These are phyloP conservation scores for Aeschynomene evenia DNA, from an alignment of 306 rosid species.

Conservation along the genomic window DNA sequence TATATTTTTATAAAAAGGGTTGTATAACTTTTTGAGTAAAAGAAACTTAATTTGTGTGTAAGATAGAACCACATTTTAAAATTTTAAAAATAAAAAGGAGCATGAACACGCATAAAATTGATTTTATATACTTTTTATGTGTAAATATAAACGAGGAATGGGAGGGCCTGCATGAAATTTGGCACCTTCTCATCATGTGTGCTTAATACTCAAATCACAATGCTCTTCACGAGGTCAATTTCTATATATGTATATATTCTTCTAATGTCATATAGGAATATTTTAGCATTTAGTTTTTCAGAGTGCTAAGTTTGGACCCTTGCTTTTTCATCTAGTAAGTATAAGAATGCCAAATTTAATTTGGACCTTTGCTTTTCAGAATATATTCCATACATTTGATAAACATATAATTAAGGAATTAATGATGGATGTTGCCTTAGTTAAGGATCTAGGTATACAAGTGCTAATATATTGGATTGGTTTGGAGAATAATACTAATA, in stretches of 20 bases:
- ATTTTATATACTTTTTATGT: too few relatives aligned
- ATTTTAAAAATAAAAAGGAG: neutral
- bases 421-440: conserved; percentile 12
- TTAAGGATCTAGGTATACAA: neutral
- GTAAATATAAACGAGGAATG: neutral
- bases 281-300: too few relatives aligned
- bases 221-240: neutral
- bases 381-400: conserved; percentile 32
- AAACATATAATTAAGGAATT: neutral
- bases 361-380: conserved; percentile 27
- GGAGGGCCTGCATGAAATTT: neutral
- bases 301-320: conserved; percentile 16
- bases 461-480: conserved; percentile 4
- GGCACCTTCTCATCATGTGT: neutral
- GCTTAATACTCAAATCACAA: neutral
- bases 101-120: neutral
- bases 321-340: conserved; percentile 24
- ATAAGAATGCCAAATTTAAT: conserved; percentile 3
- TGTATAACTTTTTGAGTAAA: too few relatives aligned
- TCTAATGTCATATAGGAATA: neutral
- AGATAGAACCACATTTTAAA: too few relatives aligned
- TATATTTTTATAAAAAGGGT: too few relatives aligned
- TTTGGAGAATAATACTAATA: too few relatives aligned
- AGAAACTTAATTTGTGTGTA: too few relatives aligned
- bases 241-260: too few relatives aligned